Percentiles rank a stretch among this genome's conserved stretches.
Evolutionary conservation across 1,139 yeast species (phyloP).

Genomic region (Protomyces inundatus): DNA sequence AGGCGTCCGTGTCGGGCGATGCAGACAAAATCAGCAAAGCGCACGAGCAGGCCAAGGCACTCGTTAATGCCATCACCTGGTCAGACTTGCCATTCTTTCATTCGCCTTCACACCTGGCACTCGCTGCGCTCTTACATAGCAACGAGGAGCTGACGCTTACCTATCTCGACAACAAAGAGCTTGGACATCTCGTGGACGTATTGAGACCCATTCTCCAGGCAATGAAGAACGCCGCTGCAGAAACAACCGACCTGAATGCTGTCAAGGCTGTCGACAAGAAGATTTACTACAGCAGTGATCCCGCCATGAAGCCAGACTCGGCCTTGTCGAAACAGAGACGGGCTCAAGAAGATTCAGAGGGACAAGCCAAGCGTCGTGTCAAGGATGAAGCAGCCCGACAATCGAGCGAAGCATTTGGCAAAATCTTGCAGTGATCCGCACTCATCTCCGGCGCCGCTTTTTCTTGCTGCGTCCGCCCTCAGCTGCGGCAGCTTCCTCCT

Average conservation of each 20-base stretch:
- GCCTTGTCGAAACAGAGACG: slow-evolving; percentile 20
- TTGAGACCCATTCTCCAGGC: background rate
- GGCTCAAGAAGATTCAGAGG: slow-evolving; percentile 1
- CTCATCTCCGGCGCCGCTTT: background rate
- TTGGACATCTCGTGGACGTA: background rate
- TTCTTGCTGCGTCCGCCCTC: background rate
- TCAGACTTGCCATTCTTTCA: slow-evolving; percentile 71
- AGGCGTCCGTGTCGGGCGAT: slow-evolving; percentile 47
- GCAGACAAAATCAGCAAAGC: slow-evolving; percentile 37
- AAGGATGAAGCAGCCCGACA: slow-evolving; percentile 13
- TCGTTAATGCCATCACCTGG: slow-evolving; percentile 56
- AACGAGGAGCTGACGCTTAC: slow-evolving; percentile 60
- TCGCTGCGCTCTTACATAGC: slow-evolving; percentile 69
- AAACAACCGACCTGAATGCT: slow-evolving; percentile 46
- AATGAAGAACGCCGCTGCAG: slow-evolving; percentile 25
- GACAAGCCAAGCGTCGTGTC: background rate
- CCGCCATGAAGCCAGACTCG: slow-evolving; percentile 28
- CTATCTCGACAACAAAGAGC: slow-evolving; percentile 47
- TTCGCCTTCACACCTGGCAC: slow-evolving; percentile 93
- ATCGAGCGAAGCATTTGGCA: slow-evolving; percentile 1
- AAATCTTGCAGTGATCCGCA: background rate
- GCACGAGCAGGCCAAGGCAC: slow-evolving; percentile 63
- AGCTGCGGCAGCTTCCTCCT: background rate
- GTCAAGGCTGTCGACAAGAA: slow-evolving; percentile 39
- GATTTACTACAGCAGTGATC: slow-evolving; percentile 35